phyloP scores from a whole-genome alignment of 495 filamentous ascomycete species.

The Hypomontagnella monticulosa region DNA sequence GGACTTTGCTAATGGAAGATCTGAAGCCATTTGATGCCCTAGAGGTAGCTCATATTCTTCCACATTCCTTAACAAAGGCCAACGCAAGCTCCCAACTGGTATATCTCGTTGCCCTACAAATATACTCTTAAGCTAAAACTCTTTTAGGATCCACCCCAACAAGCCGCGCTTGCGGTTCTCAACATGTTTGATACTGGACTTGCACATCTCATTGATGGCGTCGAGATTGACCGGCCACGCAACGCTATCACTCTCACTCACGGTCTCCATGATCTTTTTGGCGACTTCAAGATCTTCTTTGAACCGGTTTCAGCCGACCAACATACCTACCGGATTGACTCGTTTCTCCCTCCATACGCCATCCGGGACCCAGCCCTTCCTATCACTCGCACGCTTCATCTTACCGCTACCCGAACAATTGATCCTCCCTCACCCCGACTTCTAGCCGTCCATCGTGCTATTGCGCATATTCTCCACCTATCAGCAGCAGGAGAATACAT shows the following conservation, averaged over 20 bases:
- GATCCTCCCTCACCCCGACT: constrained; percentile 47
- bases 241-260: constrained; percentile 43
- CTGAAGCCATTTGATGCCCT: constrained; percentile 23
- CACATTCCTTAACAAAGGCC: constrained; percentile 38
- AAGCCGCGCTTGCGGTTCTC: constrained; percentile 38
- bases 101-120: constrained; percentile 10
- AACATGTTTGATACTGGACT: constrained; percentile 42
- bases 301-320: constrained; percentile 25
- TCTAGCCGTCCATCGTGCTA: constrained; percentile 46
- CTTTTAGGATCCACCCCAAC: constrained; percentile 16
- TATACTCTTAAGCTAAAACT: constrained; percentile 20
- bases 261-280: constrained; percentile 34
- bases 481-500: constrained; percentile 48
- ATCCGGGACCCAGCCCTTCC: constrained; percentile 7
- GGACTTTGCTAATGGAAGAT: constrained; percentile 27
- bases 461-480: constrained; percentile 50
- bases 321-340: constrained; percentile 41
- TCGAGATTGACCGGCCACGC: constrained; percentile 36
- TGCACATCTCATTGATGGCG: constrained; percentile 37
- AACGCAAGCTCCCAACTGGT: constrained; percentile 24
- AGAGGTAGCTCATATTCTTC: constrained; percentile 45
- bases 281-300: constrained; percentile 41
- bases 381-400: constrained; percentile 32
- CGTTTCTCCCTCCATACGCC: constrained; percentile 11
- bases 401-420: constrained; percentile 42